A percentile compares a stretch with the other conserved stretches of the same genome.
Conservation (phyloP, 2,329 filamentous ascomycete species). For the Monosporascus sp. region DNA sequence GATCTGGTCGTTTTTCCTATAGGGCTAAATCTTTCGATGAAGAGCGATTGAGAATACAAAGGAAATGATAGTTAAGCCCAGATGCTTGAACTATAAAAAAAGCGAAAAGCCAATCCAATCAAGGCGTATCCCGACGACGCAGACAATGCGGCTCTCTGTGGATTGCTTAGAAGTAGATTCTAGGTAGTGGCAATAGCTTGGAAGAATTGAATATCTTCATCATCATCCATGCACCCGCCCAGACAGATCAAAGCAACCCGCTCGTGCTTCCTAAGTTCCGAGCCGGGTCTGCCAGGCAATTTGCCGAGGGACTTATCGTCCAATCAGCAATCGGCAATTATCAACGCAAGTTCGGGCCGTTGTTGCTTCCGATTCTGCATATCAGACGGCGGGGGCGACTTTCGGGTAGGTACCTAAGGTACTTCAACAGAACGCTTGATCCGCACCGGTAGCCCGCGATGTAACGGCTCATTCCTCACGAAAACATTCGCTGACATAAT, state of each 20-base stretch:
- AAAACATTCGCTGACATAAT: no score
- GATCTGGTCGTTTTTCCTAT: neutral
- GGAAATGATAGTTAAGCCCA: neutral
- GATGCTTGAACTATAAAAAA: neutral
- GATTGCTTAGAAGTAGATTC: no score
- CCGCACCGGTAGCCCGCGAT: no score
- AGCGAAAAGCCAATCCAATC: slow-evolving; percentile 5
- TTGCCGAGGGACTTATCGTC: neutral
- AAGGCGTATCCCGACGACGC: slow-evolving; percentile 4
- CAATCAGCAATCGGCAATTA: neutral
- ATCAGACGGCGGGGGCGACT: neutral
- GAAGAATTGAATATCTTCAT: slow-evolving; percentile 18
- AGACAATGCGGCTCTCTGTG: neutral
- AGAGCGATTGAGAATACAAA: neutral
- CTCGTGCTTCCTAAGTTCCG: slow-evolving; percentile 16
- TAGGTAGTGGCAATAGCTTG: slow-evolving; percentile 14
- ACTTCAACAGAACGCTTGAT: neutral
- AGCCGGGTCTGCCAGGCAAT: slow-evolving; percentile 4
- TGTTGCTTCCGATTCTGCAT: neutral
- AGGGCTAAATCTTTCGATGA: slow-evolving; percentile 1
- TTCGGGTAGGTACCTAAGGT: neutral
- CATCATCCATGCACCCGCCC: slow-evolving; percentile 18
- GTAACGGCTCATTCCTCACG: no score
- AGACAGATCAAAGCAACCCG: slow-evolving; percentile 20
- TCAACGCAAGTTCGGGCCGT: neutral